phyloP scores from a whole-genome alignment of 164 flowering plant genomes.

The Sextonia rubra region DNA sequence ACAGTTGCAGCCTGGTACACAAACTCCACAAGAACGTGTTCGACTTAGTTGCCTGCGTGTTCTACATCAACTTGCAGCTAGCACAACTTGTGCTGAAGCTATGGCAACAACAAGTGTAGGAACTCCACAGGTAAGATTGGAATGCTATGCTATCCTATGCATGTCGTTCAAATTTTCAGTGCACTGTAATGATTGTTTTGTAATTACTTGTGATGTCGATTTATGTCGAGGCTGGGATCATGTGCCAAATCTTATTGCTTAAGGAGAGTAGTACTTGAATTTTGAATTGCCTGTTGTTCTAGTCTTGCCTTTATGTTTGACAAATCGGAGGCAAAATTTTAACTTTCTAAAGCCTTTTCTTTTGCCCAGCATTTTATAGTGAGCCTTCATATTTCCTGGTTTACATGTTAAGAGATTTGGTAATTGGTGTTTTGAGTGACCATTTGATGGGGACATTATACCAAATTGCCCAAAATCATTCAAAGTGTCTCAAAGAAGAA shows the following conservation, averaged over 20 bases:
- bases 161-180: not conserved
- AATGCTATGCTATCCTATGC: not conserved
- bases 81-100: slow-evolving; percentile 98
- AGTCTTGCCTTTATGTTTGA: too few relatives aligned
- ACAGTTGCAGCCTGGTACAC: slow-evolving; percentile 38
- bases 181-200: not conserved
- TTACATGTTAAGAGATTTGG: too few relatives aligned
- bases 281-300: too few relatives aligned
- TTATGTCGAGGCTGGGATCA: not conserved
- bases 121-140: slow-evolving; percentile 72
- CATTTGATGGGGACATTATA: too few relatives aligned
- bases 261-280: not conserved
- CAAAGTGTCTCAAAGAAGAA: too few relatives aligned
- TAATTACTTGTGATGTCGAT: not conserved
- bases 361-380: too few relatives aligned
- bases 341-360: too few relatives aligned
- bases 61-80: slow-evolving; percentile 96
- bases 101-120: slow-evolving; percentile 99
- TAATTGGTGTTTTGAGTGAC: too few relatives aligned
- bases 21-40: slow-evolving; percentile 91
- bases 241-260: not conserved
- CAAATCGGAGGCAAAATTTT: too few relatives aligned
- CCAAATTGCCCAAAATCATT: too few relatives aligned
- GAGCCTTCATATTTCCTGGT: too few relatives aligned
- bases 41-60: slow-evolving; percentile 98